Evolutionary conservation across 1,139 yeast genomes (phyloP), one percentile per base, ranked within the genome.

Genomic region (Meyerozyma sp.): DNA sequence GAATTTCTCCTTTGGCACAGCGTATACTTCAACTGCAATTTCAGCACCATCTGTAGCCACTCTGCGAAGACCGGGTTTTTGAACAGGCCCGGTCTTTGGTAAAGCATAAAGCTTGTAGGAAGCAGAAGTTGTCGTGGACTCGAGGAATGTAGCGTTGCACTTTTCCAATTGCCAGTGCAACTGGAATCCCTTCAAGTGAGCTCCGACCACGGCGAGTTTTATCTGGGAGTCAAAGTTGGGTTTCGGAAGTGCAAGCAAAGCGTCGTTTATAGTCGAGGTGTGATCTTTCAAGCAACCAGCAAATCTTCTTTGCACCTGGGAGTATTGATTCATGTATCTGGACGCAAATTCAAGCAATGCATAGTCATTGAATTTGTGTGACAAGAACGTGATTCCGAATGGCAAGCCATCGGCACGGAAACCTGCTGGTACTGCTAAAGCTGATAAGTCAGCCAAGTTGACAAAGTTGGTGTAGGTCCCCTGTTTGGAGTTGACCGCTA

Each of bases 401-500:
- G 98, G 96, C 52, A 91, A 66, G 4, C 95, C 95, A 61, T 91
- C 97, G 3, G 71, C 55, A 48, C 85, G 68, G 75, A 88, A 90
- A 0, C 96, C 96, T 26, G 84, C 87, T 21, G 98, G 98, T 43
- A 93, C 75, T 0, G 98, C 89, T 56, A 93, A 73, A 1, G 96
- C 98, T 30, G 95, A 84, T 72, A 91, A 68, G 59, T 93, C 98
- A 8, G 96, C 96, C 62, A 93, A 76, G 62, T 93, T 93, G 55
- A 88, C 96, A 63, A 93, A 93, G 66, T 93, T 93, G 32, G 98
- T 93, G 81, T 95, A 93, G 20, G 96, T 89, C 30, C 98, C 98
- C 67, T 93, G 98, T 54, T 73, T 73, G 8, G 97, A 87, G 68
- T 93, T 93, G 55, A 87, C 77, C 42, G 72, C 64, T 32, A 93